These are phyloP conservation scores for Colletotrichum gloeosporioides DNA, from an alignment of 2,329 filamentous ascomycete genomes.

Conservation along the genomic window DNA sequence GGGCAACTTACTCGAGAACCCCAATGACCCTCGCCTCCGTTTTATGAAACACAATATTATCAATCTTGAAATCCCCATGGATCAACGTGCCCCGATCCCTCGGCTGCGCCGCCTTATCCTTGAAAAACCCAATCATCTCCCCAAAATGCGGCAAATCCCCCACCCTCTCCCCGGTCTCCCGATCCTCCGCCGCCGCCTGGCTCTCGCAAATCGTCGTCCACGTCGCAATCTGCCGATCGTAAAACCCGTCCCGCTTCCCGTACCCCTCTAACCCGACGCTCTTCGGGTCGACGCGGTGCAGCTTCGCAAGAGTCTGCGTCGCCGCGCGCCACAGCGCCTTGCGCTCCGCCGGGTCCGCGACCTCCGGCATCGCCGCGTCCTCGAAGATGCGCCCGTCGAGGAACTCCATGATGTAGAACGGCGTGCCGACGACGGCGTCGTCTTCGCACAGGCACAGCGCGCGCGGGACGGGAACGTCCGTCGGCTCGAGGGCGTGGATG, in stretches of 20 bases:
- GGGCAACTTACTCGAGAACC: conserved; percentile 72
- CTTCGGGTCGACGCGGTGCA: conserved; percentile 76
- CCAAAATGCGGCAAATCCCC: conserved; percentile 85
- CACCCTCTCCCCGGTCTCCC: conserved; percentile 77
- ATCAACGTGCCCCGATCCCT: conserved; percentile 80
- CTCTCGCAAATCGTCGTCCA: conserved; percentile 79
- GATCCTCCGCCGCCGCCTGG: conserved; percentile 77
- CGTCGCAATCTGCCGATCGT: conserved; percentile 83
- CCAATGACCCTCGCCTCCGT: conserved; percentile 89
- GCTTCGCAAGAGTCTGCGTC: conserved; percentile 79
- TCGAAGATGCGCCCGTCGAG: conserved; percentile 93
- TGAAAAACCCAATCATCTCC: conserved; percentile 81
- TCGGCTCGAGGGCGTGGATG: conserved; percentile 79
- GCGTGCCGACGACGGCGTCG: conserved; percentile 77
- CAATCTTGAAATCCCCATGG: conserved; percentile 97
- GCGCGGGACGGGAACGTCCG: conserved; percentile 85
- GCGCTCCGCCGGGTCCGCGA: conserved; percentile 69
- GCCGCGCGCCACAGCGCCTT: conserved; percentile 86
- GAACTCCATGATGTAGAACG: conserved; percentile 98
- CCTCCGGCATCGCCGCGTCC: conserved; percentile 80
- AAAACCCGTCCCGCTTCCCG: conserved; percentile 79
- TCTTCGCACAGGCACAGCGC: conserved; percentile 89
- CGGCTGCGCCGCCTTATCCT: conserved; percentile 71
- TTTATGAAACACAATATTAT: conserved; percentile 89
- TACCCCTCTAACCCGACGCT: conserved; percentile 74